phyloP scores from a whole-genome alignment of 2,329 filamentous ascomycete genomes.

The Paraconiothyrium brasiliense region DNA sequence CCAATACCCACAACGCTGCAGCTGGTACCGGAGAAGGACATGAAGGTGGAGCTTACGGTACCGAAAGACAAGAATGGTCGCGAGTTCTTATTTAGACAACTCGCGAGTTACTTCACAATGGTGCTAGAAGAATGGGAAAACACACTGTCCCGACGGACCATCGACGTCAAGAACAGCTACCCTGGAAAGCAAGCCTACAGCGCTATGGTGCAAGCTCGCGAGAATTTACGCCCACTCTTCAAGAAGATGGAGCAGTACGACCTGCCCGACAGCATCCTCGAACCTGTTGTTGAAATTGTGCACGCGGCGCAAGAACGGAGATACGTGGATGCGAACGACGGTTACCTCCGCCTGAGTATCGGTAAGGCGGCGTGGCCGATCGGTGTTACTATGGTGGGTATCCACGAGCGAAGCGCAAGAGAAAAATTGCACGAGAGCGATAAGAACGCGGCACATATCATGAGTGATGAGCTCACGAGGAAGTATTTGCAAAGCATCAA shows the following conservation, averaged over 20 bases:
- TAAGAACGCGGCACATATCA: slow-evolving; percentile 86
- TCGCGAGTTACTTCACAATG: slow-evolving; percentile 96
- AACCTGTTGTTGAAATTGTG: slow-evolving; percentile 90
- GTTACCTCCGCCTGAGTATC: slow-evolving; percentile 91
- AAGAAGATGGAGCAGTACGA: slow-evolving; percentile 85
- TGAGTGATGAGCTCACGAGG: slow-evolving; percentile 94
- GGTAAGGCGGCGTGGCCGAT: slow-evolving; percentile 98
- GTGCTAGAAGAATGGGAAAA: slow-evolving; percentile 87
- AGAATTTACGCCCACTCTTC: slow-evolving; percentile 90
- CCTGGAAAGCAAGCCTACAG: slow-evolving; percentile 83
- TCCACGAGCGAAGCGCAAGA: slow-evolving; percentile 93
- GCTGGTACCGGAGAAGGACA: slow-evolving; percentile 83
- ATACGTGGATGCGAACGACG: slow-evolving; percentile 97
- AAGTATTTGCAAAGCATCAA: slow-evolving; percentile 99
- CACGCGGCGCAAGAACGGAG: slow-evolving; percentile 86
- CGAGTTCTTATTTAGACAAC: slow-evolving; percentile 81
- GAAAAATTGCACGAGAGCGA: slow-evolving; percentile 89
- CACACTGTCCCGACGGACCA: slow-evolving; percentile 71
- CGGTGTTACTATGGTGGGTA: slow-evolving; percentile 99
- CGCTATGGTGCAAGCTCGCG: slow-evolving; percentile 85
- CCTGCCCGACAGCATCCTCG: slow-evolving; percentile 79
- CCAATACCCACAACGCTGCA: slow-evolving; percentile 88
- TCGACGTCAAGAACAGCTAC: slow-evolving; percentile 72
- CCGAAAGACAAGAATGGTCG: slow-evolving; percentile 71
- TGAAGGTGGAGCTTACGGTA: slow-evolving; percentile 76